Percentiles rank a stretch among this genome's conserved stretches.
Conservation (phyloP, 2,329 filamentous ascomycete genomes). For the Cercospora citrullina region DNA sequence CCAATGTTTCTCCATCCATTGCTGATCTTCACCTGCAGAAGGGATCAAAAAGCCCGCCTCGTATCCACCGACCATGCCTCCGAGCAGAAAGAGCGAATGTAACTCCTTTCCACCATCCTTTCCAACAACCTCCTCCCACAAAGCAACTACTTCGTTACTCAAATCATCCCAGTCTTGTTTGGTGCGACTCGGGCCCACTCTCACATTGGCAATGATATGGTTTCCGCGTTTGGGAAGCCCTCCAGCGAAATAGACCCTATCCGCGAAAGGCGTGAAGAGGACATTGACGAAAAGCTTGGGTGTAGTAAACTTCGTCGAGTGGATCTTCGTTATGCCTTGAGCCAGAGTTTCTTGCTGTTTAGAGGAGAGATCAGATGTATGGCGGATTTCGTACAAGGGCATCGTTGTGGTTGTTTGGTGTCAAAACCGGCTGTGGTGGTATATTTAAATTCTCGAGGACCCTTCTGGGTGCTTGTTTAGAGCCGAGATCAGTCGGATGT, state of each 20-base stretch:
- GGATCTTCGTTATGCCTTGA: conserved; percentile 44
- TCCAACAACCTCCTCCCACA: conserved; percentile 37
- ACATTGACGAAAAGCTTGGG: conserved; percentile 50
- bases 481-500: too few species aligned
- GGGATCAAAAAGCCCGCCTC: conserved; percentile 39
- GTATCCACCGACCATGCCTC: conserved; percentile 35
- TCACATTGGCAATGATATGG: conserved; percentile 40
- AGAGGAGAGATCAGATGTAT: conserved; percentile 38
- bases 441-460: too few species aligned
- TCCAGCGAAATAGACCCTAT: conserved; percentile 37
- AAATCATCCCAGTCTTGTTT: conserved; percentile 37
- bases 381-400: conserved; percentile 49
- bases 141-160: conserved; percentile 26
- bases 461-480: too few species aligned
- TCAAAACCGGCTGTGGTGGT: too few species aligned
- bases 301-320: conserved; percentile 45
- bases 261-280: conserved; percentile 37
- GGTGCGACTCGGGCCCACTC: conserved; percentile 37
- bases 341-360: conserved; percentile 45
- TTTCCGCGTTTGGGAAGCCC: conserved; percentile 40
- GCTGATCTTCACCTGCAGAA: conserved; percentile 35
- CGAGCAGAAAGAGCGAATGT: conserved; percentile 32
- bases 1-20: conserved; percentile 40
- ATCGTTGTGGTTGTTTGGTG: conserved; percentile 38
- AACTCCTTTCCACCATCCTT: conserved; percentile 24